These are phyloP conservation scores for Phlebopus sp. DNA, from an alignment of 1,284 basidiomycete genomes.

Conservation along the genomic window DNA sequence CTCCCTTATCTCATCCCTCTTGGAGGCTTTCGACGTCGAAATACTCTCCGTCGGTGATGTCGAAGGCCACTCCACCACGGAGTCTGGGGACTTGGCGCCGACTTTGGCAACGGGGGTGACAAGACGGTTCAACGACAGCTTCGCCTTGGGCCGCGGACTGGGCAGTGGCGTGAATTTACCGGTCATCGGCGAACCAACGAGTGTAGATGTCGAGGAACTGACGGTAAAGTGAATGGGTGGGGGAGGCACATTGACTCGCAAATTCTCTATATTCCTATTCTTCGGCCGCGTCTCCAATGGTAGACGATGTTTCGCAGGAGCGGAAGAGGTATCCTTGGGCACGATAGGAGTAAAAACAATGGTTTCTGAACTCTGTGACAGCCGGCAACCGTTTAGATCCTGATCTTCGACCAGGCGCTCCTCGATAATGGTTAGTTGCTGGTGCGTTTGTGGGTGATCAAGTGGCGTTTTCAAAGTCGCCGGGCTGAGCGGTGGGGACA, in stretches of 20 bases:
- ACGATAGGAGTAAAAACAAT: constrained; percentile 25
- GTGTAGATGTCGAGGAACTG: constrained; percentile 10
- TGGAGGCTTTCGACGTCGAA: constrained; percentile 11
- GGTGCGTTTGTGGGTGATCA: constrained; percentile 16
- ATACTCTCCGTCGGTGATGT: constrained; percentile 21
- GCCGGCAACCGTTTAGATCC: constrained; percentile 1
- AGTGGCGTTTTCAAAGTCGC: constrained; percentile 26
- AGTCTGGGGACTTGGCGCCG: constrained; percentile 3
- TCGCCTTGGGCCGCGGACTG: constrained; percentile 14
- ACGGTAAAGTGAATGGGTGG: constrained; percentile 15
- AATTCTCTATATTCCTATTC: constrained; percentile 30
- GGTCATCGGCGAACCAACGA: constrained; percentile 4
- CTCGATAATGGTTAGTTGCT: constrained; percentile 26
- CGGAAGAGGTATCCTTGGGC: constrained; percentile 11
- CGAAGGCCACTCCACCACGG: constrained; percentile 8
- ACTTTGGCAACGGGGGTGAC: constrained; percentile 24
- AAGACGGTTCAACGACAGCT: constrained; percentile 28
- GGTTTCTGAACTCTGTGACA: constrained; percentile 23
- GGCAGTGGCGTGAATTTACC: constrained; percentile 4
- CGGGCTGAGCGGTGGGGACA: constrained; percentile 39
- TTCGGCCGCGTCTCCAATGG: constrained; percentile 17
- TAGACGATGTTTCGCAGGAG: constrained; percentile 4
- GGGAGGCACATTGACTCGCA: constrained; percentile 30
- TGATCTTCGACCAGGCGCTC: constrained; percentile 17
- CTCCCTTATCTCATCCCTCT: constrained; percentile 27